phyloP scores from a whole-genome alignment of 345 rosid species.

The Nephelium lappaceum region DNA sequence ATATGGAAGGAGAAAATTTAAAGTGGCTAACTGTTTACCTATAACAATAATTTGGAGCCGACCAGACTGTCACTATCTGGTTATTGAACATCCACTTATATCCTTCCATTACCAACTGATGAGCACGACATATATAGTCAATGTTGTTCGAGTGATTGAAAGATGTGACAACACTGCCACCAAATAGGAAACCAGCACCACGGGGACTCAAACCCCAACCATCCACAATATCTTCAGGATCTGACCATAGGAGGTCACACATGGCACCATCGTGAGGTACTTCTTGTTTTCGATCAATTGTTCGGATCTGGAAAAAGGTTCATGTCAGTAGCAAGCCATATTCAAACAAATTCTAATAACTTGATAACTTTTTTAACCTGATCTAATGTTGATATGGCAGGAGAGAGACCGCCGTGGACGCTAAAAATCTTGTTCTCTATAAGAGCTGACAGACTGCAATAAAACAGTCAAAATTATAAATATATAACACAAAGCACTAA shows the following conservation, averaged over 20 bases:
- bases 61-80: conserved; percentile 98
- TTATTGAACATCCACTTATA: conserved; percentile 94
- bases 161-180: conserved; percentile 84
- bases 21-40: conserved; percentile 48
- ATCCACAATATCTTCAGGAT: conserved; percentile 96
- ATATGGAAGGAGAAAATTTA: background rate
- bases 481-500: conserved; percentile 4
- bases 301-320: conserved; percentile 66
- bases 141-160: conserved; percentile 87
- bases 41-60: conserved; percentile 99
- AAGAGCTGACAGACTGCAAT: conserved; percentile 83
- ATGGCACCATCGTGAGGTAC: conserved; percentile 99
- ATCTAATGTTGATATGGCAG: conserved; percentile 83
- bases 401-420: conserved; percentile 99
- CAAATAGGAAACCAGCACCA: conserved; percentile 94
- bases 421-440: conserved; percentile 91
- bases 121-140: conserved; percentile 91
- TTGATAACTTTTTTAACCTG: conserved; percentile 60
- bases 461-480: conserved; percentile 19
- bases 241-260: conserved; percentile 99
- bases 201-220: conserved; percentile 99
- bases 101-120: conserved; percentile 99
- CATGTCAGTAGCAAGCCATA: conserved; percentile 15
- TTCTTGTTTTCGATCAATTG: conserved; percentile 96
- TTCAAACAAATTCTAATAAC: conserved; percentile 17